Evolutionary conservation across 2,329 filamentous ascomycete genomes (phyloP), one percentile per base, ranked within the genome.

Genomic region (Davidsoniella virescens): DNA sequence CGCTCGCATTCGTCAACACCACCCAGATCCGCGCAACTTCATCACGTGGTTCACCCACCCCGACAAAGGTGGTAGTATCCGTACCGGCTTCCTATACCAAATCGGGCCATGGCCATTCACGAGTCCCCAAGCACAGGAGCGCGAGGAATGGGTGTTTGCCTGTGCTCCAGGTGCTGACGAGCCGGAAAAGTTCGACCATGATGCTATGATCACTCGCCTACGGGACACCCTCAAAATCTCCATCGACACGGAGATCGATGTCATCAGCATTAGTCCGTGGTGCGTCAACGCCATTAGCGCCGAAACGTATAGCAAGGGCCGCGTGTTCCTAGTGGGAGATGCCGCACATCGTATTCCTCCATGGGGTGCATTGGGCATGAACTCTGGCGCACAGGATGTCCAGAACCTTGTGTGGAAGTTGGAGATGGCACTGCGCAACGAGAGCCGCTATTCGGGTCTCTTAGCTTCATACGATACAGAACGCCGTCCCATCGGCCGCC

Each of bases 301-400:
- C 14, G 42, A 51, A 18, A 17, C 45, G 20, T 51, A 46, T 18
- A 51, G 42, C 4, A 55, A 54, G 9, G 60, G 58, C 10, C 61
- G 60, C 3, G 56, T 65, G 16, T 61, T 63, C 2, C 58, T 65
- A 1, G 58, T 55, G 0, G 64, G 64, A 2, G 64, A 66, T 43
- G 55, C 63, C 1, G 58, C 55, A 10, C 62, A 65, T 42, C 61
- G 62, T 8, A 59, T 63, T 14, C 62, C 63, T 1, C 61, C 63
- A 0, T 63, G 63, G 38, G 49, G 58, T 5, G 63, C 61, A 0
- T 59, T 61, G 1, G 62, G 63, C 0, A 57, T 60, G 23, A 65
- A 65, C 51, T 45, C 49, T n/a, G 43, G 49, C 8, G 42, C 42
- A 14, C 42, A 51, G 23, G 43, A 46, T 39, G 49, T 46, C 12